Evolutionary conservation across 2,329 filamentous ascomycete species (phyloP), one percentile per base, ranked within the genome.

Genomic region (Calonectria montana): DNA sequence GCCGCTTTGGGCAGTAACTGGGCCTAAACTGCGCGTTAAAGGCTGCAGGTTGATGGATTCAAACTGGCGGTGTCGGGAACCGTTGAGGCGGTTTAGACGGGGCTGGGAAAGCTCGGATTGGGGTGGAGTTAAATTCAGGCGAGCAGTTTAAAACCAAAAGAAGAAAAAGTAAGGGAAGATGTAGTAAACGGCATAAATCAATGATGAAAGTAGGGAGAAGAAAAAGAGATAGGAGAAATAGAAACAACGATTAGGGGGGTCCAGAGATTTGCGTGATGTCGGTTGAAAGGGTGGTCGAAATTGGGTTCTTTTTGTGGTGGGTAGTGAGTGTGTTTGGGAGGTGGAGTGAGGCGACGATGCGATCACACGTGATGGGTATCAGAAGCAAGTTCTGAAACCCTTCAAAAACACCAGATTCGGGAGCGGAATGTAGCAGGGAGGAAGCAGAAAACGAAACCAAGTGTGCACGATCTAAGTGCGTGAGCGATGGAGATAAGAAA

Each of bases 331-430:
- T 37, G 53, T 31, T 21, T n/a, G 18, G n/a, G 23, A 50, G 3
- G 27, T 35, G 29, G 39, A 27, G 12, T 62, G 39, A 62, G 35
- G 63, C 37, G 41, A 39, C 53, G 55, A 61, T 41, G 25, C 16
- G 18, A 45, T 41, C 23, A 45, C 39, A 62, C 57, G 57, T 62
- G 39, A 45, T 45, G 23, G 23, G 25, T 35, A 37, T 18, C 47
- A 57, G 48, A 65, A 65, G 48, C 47, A 55, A 41, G 27, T n/a
- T 62, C 37, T 29, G 25, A 62, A 29, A 43, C 39, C n/a, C 55
- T 21, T 47, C 43, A 65, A 10, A 25, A 23, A 50, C 35, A 53
- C 31, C 9, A 7, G 45, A 23, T 23, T 31, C 6, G 53, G 27
- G 18, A 15, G 39, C 12, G 7, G 18, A 31, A 23, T 21, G n/a